Conservation (phyloP, 805 yeast genomes). For the Kuraishia piskuri region DNA sequence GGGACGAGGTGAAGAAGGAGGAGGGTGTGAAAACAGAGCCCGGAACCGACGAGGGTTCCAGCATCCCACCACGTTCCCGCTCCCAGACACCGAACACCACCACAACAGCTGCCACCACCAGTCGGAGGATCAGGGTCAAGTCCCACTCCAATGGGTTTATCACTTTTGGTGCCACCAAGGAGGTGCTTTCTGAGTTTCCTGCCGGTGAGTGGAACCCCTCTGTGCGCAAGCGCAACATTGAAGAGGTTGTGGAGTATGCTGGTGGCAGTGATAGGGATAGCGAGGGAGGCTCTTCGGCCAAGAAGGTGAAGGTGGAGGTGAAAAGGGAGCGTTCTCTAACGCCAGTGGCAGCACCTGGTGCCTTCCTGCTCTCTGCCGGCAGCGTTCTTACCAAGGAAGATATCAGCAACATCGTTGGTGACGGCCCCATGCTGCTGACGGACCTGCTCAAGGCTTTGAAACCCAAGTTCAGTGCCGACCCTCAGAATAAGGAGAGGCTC, state of each 20-base stretch:
- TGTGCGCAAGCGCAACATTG: slow-evolving; percentile 29
- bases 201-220: slow-evolving; percentile 80
- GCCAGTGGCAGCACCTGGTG: slow-evolving; percentile 11
- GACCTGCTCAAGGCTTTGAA: slow-evolving; percentile 54
- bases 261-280: background rate
- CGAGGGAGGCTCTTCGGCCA: slow-evolving; percentile 14
- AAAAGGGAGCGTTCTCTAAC: slow-evolving; percentile 5
- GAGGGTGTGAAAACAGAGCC: slow-evolving; percentile 20
- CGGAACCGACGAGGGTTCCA: slow-evolving; percentile 25
- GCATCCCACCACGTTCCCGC: slow-evolving; percentile 17
- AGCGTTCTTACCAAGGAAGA: slow-evolving; percentile 60
- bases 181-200: slow-evolving; percentile 59
- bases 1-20: slow-evolving; percentile 14
- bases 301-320: slow-evolving; percentile 20
- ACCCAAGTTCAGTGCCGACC: slow-evolving; percentile 53
- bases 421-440: slow-evolving; percentile 41
- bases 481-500: slow-evolving; percentile 53
- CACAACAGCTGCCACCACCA: slow-evolving; percentile 4
- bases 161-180: slow-evolving; percentile 54
- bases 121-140: slow-evolving; percentile 27
- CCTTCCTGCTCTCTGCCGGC: slow-evolving; percentile 9
- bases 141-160: slow-evolving; percentile 42
- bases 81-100: slow-evolving; percentile 5
- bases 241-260: background rate
- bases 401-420: slow-evolving; percentile 52